Base-by-base conservation (phyloP, 306 rosid species). In the Vachellia collinsii region DNA sequence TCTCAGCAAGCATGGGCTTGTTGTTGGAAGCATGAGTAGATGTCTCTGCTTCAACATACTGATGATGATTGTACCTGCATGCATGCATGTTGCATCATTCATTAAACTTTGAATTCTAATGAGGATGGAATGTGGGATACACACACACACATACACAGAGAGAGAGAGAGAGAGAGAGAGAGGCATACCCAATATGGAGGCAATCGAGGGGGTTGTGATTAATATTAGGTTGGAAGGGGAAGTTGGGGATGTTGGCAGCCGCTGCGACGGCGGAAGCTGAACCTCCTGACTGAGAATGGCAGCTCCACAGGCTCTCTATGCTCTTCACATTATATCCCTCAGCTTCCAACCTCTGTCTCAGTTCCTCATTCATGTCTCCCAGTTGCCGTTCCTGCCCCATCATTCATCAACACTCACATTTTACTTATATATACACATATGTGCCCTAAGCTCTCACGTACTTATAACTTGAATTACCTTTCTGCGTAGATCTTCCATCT, bases 401-500 rank as follows among this genome's bases (percentile, higher is more conserved):
- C 23, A 53, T 8, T 7, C 19, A 25, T 61, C 7, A 38, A 22
- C 9, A 1, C 39, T 36, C 7, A 44, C 22, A 51, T 17, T 51
- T 19, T 22, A 51, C 56, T 16, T 50, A 50, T 50, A 50, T 13
- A 3, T 50, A 50, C 16, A 16, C 3, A 7, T 7, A 44, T 44
- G 48, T 44, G 12, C 11, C 11, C 2, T 2, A 10, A 10, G 8
- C 8, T 10, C 48, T 2, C 48, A 10, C 8, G 9, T 17, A 50
- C 6, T 1, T 50, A 8, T 20, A 3, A 25, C 13, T 4, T 44
- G 2, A 67, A 17, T 79, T 75, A 92, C 97, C 91, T 86, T 92
- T 80, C 79, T 84, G 72, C 97, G 92, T 59, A 94, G 97, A 16
- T 91, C 90, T 77, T 94, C 98, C 91, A 92, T 79, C 83, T 91